phyloP scores from a whole-genome alignment of 805 yeast genomes.

The Kuraishia hungarica region DNA sequence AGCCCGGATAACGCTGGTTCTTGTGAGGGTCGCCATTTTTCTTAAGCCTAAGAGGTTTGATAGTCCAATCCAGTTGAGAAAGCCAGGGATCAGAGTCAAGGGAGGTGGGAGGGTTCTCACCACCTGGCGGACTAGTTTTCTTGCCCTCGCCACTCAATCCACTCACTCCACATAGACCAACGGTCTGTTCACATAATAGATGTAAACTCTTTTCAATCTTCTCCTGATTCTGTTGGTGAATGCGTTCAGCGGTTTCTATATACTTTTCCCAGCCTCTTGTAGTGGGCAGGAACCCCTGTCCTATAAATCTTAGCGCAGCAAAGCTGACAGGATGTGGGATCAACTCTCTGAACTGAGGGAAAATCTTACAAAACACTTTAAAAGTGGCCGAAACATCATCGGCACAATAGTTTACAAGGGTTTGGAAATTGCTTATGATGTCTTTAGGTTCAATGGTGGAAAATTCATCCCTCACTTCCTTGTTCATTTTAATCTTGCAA shows the following conservation, averaged over 20 bases:
- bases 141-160: not conserved
- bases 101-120: slow-evolving; percentile 31
- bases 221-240: slow-evolving; percentile 50
- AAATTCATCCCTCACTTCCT: slow-evolving; percentile 60
- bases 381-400: slow-evolving; percentile 73
- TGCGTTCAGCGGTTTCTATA: slow-evolving; percentile 55
- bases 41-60: slow-evolving; percentile 48
- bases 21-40: slow-evolving; percentile 65
- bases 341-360: slow-evolving; percentile 55
- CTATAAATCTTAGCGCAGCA: slow-evolving; percentile 72
- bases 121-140: slow-evolving; percentile 7
- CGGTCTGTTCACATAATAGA: slow-evolving; percentile 52
- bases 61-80: slow-evolving; percentile 81
- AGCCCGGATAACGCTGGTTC: slow-evolving; percentile 78
- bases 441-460: slow-evolving; percentile 41
- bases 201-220: slow-evolving; percentile 52
- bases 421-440: slow-evolving; percentile 47
- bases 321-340: slow-evolving; percentile 94
- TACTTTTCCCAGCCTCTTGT: slow-evolving; percentile 66
- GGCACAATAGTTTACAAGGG: slow-evolving; percentile 75
- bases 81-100: slow-evolving; percentile 77
- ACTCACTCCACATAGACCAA: slow-evolving; percentile 29
- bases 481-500: slow-evolving; percentile 60
- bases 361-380: slow-evolving; percentile 54
- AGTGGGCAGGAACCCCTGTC: slow-evolving; percentile 73